These are phyloP conservation scores for Rhizophora apiculata DNA, from an alignment of 345 rosid species.

Conservation along the genomic window DNA sequence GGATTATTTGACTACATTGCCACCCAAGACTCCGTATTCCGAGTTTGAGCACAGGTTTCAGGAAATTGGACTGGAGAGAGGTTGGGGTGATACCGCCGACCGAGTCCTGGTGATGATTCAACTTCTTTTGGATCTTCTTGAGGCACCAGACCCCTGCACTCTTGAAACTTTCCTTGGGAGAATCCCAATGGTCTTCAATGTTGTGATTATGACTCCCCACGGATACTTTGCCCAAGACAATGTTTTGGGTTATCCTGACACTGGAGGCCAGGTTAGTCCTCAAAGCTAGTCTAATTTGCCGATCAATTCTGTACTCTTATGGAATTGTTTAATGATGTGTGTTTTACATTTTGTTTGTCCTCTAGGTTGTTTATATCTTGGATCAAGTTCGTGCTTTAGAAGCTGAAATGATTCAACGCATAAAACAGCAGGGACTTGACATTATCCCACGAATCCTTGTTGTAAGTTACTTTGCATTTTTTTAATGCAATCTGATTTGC, in stretches of 20 bases:
- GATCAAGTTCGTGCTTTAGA: conserved; percentile 98
- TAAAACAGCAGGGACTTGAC: conserved; percentile 86
- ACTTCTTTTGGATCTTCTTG: conserved; percentile 89
- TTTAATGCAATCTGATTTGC: background rate
- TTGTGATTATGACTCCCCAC: conserved; percentile 89
- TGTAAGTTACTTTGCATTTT: conserved; percentile 34
- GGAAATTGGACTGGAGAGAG: conserved; percentile 89
- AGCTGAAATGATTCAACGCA: conserved; percentile 84
- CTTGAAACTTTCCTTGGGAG: conserved; percentile 84
- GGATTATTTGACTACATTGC: conserved; percentile 57
- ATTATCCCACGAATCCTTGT: conserved; percentile 81
- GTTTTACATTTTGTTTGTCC: background rate
- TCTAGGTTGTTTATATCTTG: conserved; percentile 84
- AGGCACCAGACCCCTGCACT: conserved; percentile 96
- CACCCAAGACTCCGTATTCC: conserved; percentile 51
- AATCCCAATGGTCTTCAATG: conserved; percentile 90
- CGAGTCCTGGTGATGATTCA: conserved; percentile 83
- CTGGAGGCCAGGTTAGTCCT: conserved; percentile 83
- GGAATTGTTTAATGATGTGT: background rate
- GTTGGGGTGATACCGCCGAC: conserved; percentile 87
- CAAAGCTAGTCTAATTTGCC: background rate
- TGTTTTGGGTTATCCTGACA: conserved; percentile 95
- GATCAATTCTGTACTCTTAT: background rate
- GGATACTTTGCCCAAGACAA: conserved; percentile 96
- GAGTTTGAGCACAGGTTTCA: conserved; percentile 73